Conservation (phyloP, 2,329 filamentous ascomycete species). For the Fusarium tanahbumbuense region DNA sequence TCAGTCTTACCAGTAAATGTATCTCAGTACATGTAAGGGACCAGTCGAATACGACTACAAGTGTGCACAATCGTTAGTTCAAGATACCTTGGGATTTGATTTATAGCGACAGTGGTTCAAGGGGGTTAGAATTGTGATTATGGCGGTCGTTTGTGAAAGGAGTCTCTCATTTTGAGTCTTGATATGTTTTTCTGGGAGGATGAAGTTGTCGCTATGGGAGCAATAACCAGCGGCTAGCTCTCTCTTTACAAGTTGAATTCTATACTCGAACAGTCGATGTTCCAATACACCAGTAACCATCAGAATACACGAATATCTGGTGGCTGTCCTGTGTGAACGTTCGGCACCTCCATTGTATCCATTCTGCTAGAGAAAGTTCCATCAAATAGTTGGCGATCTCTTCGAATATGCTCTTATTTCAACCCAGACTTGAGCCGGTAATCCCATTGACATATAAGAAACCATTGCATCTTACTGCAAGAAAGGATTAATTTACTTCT, state of each 20-base stretch:
- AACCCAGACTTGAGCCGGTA: neutral
- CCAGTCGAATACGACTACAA: conserved; percentile 23
- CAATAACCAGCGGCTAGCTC: conserved; percentile 7
- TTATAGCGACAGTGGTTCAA: neutral
- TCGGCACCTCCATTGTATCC: neutral
- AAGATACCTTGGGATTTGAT: conserved; percentile 33
- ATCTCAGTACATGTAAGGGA: conserved; percentile 37
- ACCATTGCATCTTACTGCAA: neutral
- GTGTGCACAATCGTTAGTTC: conserved; percentile 27
- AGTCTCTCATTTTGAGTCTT: conserved; percentile 23
- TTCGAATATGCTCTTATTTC: neutral
- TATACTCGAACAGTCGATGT: neutral
- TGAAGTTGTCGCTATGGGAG: neutral
- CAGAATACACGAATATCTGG: neutral
- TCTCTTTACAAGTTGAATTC: neutral
- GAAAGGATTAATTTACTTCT: neutral
- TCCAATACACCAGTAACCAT: neutral
- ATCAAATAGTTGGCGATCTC: neutral
- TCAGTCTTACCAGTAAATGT: conserved; percentile 31
- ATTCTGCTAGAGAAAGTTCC: neutral
- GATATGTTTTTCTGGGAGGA: neutral
- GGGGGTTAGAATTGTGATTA: conserved; percentile 1
- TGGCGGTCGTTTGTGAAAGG: conserved; percentile 1
- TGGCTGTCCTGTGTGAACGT: neutral
- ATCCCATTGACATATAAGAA: neutral